Conservation (phyloP, 108 stramenopile species). For the Cyclotella baltica region DNA sequence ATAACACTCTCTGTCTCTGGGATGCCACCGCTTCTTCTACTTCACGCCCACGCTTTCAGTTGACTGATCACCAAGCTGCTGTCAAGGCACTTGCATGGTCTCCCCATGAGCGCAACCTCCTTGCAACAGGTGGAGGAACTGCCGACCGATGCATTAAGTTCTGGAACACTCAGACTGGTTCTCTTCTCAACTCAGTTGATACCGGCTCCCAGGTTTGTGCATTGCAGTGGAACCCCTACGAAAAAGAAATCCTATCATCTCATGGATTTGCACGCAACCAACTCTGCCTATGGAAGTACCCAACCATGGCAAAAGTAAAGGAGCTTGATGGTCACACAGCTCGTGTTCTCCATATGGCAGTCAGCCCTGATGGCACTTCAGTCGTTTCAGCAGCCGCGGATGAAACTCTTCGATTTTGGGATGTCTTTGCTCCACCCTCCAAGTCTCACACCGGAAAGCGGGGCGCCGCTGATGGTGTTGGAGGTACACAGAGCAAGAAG, state of each 20-base stretch:
- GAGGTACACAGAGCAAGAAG: conserved; percentile 57
- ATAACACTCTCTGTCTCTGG: conserved; percentile 98
- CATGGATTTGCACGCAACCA: conserved; percentile 98
- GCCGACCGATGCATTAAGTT: conserved; percentile 99
- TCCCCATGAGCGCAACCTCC: conserved; percentile 95
- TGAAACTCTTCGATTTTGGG: conserved; percentile 95
- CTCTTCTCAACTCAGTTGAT: conserved; percentile 95
- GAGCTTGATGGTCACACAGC: conserved; percentile 89
- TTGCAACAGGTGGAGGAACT: conserved; percentile 98
- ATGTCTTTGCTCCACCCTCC: conserved; percentile 73
- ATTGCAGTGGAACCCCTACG: conserved; percentile 93
- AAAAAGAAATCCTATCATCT: conserved; percentile 94
- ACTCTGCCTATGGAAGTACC: conserved; percentile 97
- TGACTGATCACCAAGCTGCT: conserved; percentile 97
- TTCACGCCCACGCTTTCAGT: conserved; percentile 64
- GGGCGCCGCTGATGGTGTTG: conserved; percentile 50
- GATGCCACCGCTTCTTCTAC: conserved; percentile 75
- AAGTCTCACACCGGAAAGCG: conserved; percentile 50
- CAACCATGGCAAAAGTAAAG: conserved; percentile 87
- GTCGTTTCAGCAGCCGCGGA: conserved; percentile 90
- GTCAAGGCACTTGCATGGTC: conserved; percentile 99
- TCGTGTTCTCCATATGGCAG: conserved; percentile 85
- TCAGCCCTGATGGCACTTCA: conserved; percentile 79
- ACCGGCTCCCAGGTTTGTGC: conserved; percentile 98
- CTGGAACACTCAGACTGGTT: conserved; percentile 95